Evolutionary conservation across 148 eudicot genomes (phyloP), one percentile per base, ranked within the genome.

Genomic region (Rhododendron ferrugineum): DNA sequence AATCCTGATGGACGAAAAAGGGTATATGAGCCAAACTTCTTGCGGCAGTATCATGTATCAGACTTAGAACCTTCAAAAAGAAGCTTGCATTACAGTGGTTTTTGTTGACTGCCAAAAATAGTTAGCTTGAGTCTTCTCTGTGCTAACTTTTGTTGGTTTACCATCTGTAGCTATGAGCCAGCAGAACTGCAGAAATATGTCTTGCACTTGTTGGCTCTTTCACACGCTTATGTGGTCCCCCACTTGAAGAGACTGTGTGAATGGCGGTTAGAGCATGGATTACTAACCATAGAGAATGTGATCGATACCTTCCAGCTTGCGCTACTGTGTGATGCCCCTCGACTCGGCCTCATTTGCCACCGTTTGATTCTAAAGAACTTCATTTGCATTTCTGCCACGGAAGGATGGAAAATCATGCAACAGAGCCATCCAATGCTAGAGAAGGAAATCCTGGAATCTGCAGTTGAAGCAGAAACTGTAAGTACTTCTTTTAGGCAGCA

Each of bases 351-450:
- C 82, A 85, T 94, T 70, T 94, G 97, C 86, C 96, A 92, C 84
- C 94, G 97, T 42, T 87, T 90, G 89, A 92, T 97, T 70, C 47
- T 91, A 68, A 75, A 82, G 70, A 95, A 92, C 83, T 76, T 95
- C 85, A 91, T 94, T 84, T 86, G 91, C 6, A 89, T 93, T 82
- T 87, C 91, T n/a, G 90, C 89, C 46, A 87, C 97, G 0, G 95
- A 95, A 18, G 97, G 95, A 76, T 97, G 99, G 99, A 87, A 81
- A 64, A 94, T 64, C 60, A 93, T 97, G 98, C 92, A 89, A 79
- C 82, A 90, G 80, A 90, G 96, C 68, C 98, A 97, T 78, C 99
- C 98, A 0, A 23, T 92, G 7, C 91, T 95, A 20, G 98, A 97
- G 87, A 89, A 80, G 87, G 92, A 89, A 87, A 87, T 97, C 32